Conservation (phyloP, 202 grass and related monocot genomes). For the Alloteropsis angusta region DNA sequence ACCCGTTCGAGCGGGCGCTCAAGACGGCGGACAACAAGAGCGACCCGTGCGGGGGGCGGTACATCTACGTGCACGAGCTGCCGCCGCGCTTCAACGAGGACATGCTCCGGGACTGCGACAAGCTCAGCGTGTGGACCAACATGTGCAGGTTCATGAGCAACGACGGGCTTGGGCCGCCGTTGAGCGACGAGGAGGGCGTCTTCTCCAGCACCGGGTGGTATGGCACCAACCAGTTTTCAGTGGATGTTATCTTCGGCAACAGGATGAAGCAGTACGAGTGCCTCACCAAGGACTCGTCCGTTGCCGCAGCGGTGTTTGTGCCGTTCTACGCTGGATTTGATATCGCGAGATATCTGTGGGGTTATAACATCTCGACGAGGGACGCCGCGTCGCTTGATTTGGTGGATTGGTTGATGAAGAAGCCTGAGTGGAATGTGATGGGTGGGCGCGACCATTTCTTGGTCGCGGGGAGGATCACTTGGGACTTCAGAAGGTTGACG, state of each 20-base stretch:
- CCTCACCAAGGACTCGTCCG: conserved; percentile 73
- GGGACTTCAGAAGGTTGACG: conserved; percentile 93
- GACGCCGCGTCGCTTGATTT: conserved; percentile 79
- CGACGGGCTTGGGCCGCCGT: conserved; percentile 67
- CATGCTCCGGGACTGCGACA: conserved; percentile 83
- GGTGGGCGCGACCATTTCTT: conserved; percentile 89
- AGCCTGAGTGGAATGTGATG: conserved; percentile 89
- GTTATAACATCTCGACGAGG: conserved; percentile 59
- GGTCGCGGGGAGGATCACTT: conserved; percentile 84
- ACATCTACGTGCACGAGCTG: conserved; percentile 92
- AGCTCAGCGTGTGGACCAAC: conserved; percentile 78
- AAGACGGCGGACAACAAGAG: conserved; percentile 65
- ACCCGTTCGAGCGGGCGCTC: conserved; percentile 74
- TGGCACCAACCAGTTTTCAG: conserved; percentile 81
- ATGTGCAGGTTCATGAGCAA: conserved; percentile 98
- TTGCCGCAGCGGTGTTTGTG: conserved; percentile 85
- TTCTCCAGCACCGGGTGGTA: conserved; percentile 96
- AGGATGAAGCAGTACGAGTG: conserved; percentile 99
- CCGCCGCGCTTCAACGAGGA: conserved; percentile 90
- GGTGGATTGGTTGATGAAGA: conserved; percentile 75
- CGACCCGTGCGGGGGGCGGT: conserved; percentile 85
- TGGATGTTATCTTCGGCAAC: conserved; percentile 92
- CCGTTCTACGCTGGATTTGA: conserved; percentile 95
- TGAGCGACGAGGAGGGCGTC: conserved; percentile 65
- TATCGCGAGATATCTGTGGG: conserved; percentile 83